Percentiles rank a stretch among this genome's conserved stretches.
These are phyloP conservation scores for Pyrenochaeta sp. DNA, from an alignment of 2,329 filamentous ascomycete genomes.

Conservation along the genomic window DNA sequence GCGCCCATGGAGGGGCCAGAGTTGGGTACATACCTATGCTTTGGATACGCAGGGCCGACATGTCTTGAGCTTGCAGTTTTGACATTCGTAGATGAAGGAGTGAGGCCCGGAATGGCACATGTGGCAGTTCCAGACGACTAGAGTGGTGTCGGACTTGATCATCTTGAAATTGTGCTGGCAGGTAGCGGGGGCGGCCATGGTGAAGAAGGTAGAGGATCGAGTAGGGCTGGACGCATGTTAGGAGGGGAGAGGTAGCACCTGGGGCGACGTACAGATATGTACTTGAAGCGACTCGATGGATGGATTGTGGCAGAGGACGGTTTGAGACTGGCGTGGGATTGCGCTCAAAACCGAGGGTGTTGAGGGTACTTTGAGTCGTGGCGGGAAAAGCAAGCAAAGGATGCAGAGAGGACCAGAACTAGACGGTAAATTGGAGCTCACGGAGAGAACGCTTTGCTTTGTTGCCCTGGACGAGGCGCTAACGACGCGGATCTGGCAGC, in stretches of 20 bases:
- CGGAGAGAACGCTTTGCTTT: constrained; percentile 24
- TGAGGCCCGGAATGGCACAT: constrained; percentile 60
- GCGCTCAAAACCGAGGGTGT: constrained; percentile 32
- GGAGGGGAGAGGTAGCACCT: constrained; percentile 19
- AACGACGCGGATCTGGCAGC: constrained; percentile 38
- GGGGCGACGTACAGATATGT: constrained; percentile 33
- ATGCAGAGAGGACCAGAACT: constrained; percentile 25
- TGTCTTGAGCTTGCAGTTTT: constrained; percentile 59
- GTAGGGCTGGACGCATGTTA: constrained; percentile 31
- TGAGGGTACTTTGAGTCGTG: constrained; percentile 37
- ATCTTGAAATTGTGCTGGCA: constrained; percentile 59
- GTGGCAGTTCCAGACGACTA: constrained; percentile 62
- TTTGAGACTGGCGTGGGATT: constrained; percentile 36
- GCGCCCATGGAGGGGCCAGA: too few relatives aligned
- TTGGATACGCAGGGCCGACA: constrained; percentile 57
- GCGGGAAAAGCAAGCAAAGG: constrained; percentile 46
- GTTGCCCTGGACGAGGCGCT: constrained; percentile 35
- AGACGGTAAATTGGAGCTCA: constrained; percentile 23
- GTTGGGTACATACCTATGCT: constrained; percentile 43
- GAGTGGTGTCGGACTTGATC: constrained; percentile 60
- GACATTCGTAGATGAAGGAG: constrained; percentile 60
- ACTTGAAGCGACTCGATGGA: constrained; percentile 32
- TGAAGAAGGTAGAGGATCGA: constrained; percentile 13
- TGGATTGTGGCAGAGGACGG: constrained; percentile 21
- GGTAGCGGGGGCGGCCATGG: constrained; percentile 57